Base-by-base conservation (phyloP, 179 eudicot species). In the Sideroxylon spinosum region DNA sequence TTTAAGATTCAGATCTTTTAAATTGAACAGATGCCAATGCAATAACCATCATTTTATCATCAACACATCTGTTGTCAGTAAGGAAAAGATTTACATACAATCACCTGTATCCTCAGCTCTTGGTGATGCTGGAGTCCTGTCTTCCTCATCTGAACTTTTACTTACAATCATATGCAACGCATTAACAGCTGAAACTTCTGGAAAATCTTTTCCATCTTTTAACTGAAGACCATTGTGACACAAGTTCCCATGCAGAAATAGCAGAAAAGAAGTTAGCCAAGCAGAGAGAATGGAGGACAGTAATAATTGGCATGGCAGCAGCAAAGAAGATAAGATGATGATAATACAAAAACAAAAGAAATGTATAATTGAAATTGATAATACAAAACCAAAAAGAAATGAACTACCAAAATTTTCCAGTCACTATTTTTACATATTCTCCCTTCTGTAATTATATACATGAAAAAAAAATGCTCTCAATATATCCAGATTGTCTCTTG, bases 111-210 rank as follows among this genome's bases (percentile, higher is more conserved):
- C 81, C 62, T 79, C 82, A 73, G 73, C 67, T 71, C 64, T 72
- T 6, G 73, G 16, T 56, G 67, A 64, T 49, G 19, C 57, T 16
- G 81, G 48, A 49, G 46, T 52, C 11, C 60, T 63, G 16, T 63
- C 73, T 72, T 82, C 87, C 75, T 74, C 86, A 61, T 77, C 81
- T 37, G 71, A 20, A 75, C 75, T 53, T 62, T 19, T 71, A 76
- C 55, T 70, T 65, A 75, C 82, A 72, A 53, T 68, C 44, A 53
- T 82, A 63, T 37, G 65, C 29, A 67, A 67, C 56, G 84, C 71
- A 73, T 65, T 74, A 29, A 55, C 74, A 65, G 67, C 67, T 60
- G 81, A 81, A 76, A 28, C 65, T 79, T 86, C 89, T 52, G 80
- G 80, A 49, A 82, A 76, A 71, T 80, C 81, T 61, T 72, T 68